Evolutionary conservation across 805 yeast genomes (phyloP).

Genomic region (Schwanniomyces pseudopolymorphus): DNA sequence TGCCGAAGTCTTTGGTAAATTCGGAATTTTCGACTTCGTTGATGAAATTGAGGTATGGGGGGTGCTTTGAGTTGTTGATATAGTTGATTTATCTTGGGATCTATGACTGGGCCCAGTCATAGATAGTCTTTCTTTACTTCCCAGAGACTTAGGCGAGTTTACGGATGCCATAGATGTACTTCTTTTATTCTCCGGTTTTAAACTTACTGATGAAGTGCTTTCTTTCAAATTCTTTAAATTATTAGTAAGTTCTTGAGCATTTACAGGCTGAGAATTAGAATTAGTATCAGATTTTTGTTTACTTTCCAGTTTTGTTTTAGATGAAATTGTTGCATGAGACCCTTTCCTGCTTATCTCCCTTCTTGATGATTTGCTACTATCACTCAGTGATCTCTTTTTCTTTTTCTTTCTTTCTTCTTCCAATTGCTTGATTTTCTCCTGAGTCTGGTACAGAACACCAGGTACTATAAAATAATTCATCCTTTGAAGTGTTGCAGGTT

Average conservation of each 20-base stretch:
- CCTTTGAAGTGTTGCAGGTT: not conserved
- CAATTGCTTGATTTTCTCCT: constrained; percentile 31
- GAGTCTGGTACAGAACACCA: constrained; percentile 39
- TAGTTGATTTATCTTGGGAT: not conserved
- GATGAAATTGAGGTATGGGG: not conserved
- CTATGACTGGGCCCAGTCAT: not conserved
- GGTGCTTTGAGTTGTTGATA: not conserved
- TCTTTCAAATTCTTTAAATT: not conserved
- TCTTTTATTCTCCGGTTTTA: not conserved
- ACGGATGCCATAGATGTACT: not conserved
- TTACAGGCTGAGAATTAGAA: not conserved
- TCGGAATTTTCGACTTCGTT: not conserved
- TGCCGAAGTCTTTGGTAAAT: not conserved
- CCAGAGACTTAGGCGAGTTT: not conserved
- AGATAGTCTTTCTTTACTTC: not conserved
- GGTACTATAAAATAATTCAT: constrained; percentile 44
- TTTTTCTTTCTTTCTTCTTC: constrained; percentile 7
- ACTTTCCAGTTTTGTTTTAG: not conserved
- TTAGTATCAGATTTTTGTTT: not conserved
- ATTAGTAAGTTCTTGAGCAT: not conserved
- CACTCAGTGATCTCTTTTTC: constrained; percentile 4
- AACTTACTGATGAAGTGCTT: not conserved
- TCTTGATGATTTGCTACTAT: not conserved
- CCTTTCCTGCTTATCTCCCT: not conserved
- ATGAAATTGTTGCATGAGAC: not conserved